phyloP scores from a whole-genome alignment of 306 rosid species.

The Prunus davidiana region DNA sequence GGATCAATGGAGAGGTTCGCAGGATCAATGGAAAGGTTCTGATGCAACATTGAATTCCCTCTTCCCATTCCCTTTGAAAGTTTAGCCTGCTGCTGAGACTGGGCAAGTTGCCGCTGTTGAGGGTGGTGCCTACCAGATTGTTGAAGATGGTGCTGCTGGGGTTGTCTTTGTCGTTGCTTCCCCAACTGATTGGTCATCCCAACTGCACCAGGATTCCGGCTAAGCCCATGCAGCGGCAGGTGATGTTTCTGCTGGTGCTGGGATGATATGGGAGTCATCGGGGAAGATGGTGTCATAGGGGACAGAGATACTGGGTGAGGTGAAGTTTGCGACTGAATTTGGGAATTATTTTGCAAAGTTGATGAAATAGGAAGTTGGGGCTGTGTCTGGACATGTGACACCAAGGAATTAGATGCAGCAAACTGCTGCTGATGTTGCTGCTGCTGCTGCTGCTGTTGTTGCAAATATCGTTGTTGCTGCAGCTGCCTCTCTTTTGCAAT shows the following conservation, averaged over 20 bases:
- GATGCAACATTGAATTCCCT: conserved; percentile 61
- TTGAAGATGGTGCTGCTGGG: conserved; percentile 71
- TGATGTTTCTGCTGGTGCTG: conserved; percentile 91
- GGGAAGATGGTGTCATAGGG: conserved; percentile 63
- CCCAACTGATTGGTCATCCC: conserved; percentile 64
- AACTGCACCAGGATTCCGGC: conserved; percentile 64
- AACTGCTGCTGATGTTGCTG: conserved; percentile 75
- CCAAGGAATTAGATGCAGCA: conserved; percentile 60
- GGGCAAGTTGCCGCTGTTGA: conserved; percentile 66
- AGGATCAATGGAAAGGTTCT: conserved; percentile 64
- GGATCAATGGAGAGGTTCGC: conserved; percentile 56
- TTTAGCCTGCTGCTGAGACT: conserved; percentile 81
- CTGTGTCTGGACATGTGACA: conserved; percentile 62
- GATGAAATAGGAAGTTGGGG: conserved; percentile 70
- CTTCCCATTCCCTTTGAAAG: conserved; percentile 79
- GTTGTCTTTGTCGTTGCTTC: conserved; percentile 73
- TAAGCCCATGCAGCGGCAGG: conserved; percentile 68
- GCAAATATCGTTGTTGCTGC: conserved; percentile 60
- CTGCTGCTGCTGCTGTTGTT: conserved; percentile 55
- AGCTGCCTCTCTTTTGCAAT: conserved; percentile 71
- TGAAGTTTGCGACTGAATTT: conserved; percentile 60
- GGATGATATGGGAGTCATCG: conserved; percentile 64
- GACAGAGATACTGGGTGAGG: conserved; percentile 61
- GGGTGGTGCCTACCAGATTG: conserved; percentile 92
- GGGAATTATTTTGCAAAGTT: conserved; percentile 64